These are phyloP conservation scores for Hippophae gyantsensis DNA, from an alignment of 306 rosid genomes.

Conservation along the genomic window DNA sequence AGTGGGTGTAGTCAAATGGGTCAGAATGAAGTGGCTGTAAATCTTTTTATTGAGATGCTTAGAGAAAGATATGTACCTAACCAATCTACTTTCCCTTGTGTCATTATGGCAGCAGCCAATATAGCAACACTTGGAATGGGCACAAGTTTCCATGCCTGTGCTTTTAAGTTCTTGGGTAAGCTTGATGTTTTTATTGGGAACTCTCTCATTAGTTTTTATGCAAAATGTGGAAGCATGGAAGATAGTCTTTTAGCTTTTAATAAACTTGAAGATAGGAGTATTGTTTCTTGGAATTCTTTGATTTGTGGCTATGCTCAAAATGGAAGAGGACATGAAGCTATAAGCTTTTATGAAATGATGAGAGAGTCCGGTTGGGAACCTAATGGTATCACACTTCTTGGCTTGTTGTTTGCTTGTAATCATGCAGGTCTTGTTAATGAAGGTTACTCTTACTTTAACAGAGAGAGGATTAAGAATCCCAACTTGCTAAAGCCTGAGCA, in stretches of 20 bases:
- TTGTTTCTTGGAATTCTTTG: slow-evolving; percentile 85
- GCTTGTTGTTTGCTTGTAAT: slow-evolving; percentile 87
- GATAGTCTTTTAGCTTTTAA: slow-evolving; percentile 54
- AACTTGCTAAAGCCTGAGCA: slow-evolving; percentile 62
- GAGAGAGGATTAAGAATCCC: slow-evolving; percentile 37
- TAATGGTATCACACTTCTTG: slow-evolving; percentile 57
- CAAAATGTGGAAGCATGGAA: slow-evolving; percentile 89
- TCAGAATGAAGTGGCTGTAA: slow-evolving; percentile 68
- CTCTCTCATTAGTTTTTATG: slow-evolving; percentile 74
- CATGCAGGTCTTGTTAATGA: slow-evolving; percentile 68
- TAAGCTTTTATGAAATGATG: slow-evolving; percentile 59
- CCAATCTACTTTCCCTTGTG: slow-evolving; percentile 77
- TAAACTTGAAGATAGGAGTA: slow-evolving; percentile 37
- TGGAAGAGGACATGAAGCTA: slow-evolving; percentile 70
- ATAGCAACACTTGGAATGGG: slow-evolving; percentile 73
- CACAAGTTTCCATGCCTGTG: slow-evolving; percentile 68
- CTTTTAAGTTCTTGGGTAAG: slow-evolving; percentile 65
- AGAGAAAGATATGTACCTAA: slow-evolving; percentile 55
- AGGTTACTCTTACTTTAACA: slow-evolving; percentile 59
- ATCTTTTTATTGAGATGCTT: slow-evolving; percentile 55
- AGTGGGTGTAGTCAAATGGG: slow-evolving; percentile 84
- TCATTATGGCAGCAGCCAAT: slow-evolving; percentile 58
- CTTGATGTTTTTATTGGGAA: slow-evolving; percentile 56
- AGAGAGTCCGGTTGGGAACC: slow-evolving; percentile 34
- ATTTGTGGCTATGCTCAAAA: slow-evolving; percentile 89